phyloP scores from a whole-genome alignment of 208 protist genomes.

The Acanthamoeba castellanii region DNA sequence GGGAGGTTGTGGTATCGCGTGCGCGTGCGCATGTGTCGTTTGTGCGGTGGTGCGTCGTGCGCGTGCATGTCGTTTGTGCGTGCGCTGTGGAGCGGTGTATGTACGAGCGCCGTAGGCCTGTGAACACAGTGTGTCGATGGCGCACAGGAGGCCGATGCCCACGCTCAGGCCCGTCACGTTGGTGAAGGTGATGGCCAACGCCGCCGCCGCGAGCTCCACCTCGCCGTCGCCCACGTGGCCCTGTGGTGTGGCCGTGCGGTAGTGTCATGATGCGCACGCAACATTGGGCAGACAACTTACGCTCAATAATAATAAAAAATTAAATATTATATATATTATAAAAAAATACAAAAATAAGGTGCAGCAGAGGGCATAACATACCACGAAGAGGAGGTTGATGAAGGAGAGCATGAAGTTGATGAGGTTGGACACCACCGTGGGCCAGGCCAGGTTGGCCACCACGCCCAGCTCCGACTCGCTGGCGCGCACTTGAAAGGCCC shows the following conservation, averaged over 20 bases:
- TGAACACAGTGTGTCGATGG: conserved; percentile 33
- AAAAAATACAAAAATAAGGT: no score
- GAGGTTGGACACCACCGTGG: conserved; percentile 5
- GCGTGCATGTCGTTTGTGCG: background rate
- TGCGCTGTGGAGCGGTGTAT: background rate
- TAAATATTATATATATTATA: no score
- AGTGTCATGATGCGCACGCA: background rate
- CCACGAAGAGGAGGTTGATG: conserved; percentile 62
- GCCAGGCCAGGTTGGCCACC: conserved; percentile 11
- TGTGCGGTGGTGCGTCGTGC: no score
- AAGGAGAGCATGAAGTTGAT: conserved; percentile 41
- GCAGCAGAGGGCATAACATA: background rate
- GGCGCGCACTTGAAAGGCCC: background rate
- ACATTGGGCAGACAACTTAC: no score
- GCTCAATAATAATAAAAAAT: no score
- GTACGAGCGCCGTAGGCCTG: conserved; percentile 47
- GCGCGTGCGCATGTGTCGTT: no score
- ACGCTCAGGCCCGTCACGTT: conserved; percentile 52
- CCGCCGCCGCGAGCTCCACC: conserved; percentile 39
- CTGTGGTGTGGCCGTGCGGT: background rate
- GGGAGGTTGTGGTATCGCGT: no score
- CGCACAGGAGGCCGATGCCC: conserved; percentile 36
- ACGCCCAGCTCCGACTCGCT: background rate
- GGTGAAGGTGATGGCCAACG: conserved; percentile 58
- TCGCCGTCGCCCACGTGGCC: conserved; percentile 19